Evolutionary conservation across 176 grass and related monocot genomes (phyloP).

Genomic region (Oropetium thomaeum): DNA sequence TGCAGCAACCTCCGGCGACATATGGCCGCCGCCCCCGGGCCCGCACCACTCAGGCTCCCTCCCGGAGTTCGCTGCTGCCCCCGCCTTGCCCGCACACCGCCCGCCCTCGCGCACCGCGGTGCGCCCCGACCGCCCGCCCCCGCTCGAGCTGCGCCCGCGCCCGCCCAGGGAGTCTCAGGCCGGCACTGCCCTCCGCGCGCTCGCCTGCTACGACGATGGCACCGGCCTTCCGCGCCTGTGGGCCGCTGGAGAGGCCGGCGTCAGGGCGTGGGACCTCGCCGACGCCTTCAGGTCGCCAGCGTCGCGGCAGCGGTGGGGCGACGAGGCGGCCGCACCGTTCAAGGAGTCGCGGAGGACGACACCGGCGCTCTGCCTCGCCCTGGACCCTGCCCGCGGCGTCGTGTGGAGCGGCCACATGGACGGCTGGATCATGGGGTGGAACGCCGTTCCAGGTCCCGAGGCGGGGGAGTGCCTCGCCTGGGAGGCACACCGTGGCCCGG

Average conservation of each 20-base stretch:
- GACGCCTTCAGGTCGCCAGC: conserved; percentile 36
- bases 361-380: conserved; percentile 43
- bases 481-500: conserved; percentile 55
- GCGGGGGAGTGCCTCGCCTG: conserved; percentile 49
- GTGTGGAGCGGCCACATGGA: conserved; percentile 79
- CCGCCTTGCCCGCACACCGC: conserved; percentile 18
- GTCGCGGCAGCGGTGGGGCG: conserved; percentile 45
- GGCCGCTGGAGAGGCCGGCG: conserved; percentile 58
- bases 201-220: conserved; percentile 40
- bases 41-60: conserved; percentile 53
- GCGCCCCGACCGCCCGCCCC: conserved; percentile 40
- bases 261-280: conserved; percentile 60
- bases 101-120: conserved; percentile 35
- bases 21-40: conserved; percentile 54
- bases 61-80: conserved; percentile 50
- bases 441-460: conserved; percentile 15
- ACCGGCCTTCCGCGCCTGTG: conserved; percentile 24
- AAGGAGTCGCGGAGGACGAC: conserved; percentile 52
- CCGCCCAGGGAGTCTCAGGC: conserved; percentile 62
- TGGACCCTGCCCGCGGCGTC: conserved; percentile 45
- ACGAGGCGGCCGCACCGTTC: conserved; percentile 57
- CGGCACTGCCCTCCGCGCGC: conserved; percentile 40
- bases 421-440: conserved; percentile 65
- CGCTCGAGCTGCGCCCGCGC: conserved; percentile 69
- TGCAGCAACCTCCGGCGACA: neutral